Evolutionary conservation across 2,329 filamentous ascomycete species (phyloP), one percentile per base, ranked within the genome.

Genomic region (Annulohypoxylon truncatum): DNA sequence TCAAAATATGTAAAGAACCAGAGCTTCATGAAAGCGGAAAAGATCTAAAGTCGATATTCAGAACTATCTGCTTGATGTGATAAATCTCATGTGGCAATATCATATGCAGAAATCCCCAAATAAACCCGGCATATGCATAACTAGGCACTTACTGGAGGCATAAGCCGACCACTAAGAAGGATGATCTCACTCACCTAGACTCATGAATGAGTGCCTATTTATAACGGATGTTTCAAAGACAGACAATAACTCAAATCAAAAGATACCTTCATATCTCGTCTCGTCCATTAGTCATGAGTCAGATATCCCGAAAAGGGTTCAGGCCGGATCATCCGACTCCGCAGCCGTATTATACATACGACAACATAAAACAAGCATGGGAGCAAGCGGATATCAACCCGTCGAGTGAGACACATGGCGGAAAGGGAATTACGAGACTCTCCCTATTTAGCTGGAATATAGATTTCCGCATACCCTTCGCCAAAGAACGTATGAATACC

Each of bases 381-480:
- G 40, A 64, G 28, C 28, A 60, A 18, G 50, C 59, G 3, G 20
- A 54, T 13, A 15, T 33, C 29, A 47, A 54, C 46, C 50, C 54
- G 22, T 6, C 2, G 18, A 48, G 42, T 12, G 33, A 48, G 12
- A 31, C 13, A 3, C 22, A n/a, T 2, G 24, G 3, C 28, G 28
- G 9, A 6, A 18, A 12, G 2, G 50, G 42, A n/a, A 69, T 76
- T 42, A 57, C 42, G 3, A 66, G 62, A 2, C 68, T 77, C 1
- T 73, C 68, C 1, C 52, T 77, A 8, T 73, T 68, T 44, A 73
- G 70, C 54, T 78, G 76, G 76, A 78, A 78, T 65, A 74, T 78
- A 28, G 77, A 78, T 54, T 77, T 75, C 66, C 77, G 75, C 74
- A 68, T 77, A 5, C 76, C 76, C 0, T 60, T 61, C 50, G 66